Evolutionary conservation across 371 early-diverging fungal species (phyloP).

Genomic region (Cokeromyces recurvatus): DNA sequence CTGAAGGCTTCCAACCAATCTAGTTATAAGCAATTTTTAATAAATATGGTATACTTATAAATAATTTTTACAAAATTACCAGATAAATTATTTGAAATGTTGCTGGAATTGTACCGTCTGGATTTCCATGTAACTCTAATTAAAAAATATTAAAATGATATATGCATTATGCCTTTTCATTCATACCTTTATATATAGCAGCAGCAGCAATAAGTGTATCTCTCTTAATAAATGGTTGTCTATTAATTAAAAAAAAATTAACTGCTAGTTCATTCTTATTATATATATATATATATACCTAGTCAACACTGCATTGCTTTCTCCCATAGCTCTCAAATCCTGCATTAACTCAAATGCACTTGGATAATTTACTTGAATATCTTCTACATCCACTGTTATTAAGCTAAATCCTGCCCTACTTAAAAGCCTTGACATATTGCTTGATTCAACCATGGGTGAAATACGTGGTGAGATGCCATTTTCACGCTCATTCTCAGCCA

Average conservation of each 20-base stretch:
- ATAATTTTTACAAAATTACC: constrained; percentile 45
- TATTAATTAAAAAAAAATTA: constrained; percentile 10
- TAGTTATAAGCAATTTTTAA: no score
- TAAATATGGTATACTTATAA: no score
- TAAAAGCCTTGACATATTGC: constrained; percentile 79
- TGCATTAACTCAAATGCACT: constrained; percentile 87
- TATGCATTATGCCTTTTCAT: neutral
- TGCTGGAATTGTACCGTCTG: constrained; percentile 90
- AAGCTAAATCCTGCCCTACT: constrained; percentile 83
- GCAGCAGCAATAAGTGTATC: constrained; percentile 85
- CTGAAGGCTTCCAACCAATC: constrained; percentile 89
- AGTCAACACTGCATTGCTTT: constrained; percentile 84
- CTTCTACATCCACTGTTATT: constrained; percentile 94
- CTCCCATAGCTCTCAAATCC: constrained; percentile 93
- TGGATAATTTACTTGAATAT: constrained; percentile 89
- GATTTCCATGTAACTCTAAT: constrained; percentile 82
- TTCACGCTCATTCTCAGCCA: constrained; percentile 88
- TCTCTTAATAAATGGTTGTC: constrained; percentile 62
- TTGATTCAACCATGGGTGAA: constrained; percentile 86
- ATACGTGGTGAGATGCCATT: constrained; percentile 90
- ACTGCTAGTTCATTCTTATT: no score
- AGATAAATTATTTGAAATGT: constrained; percentile 89
- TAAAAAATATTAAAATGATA: neutral
- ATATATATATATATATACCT: constrained; percentile 46
- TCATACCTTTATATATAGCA: constrained; percentile 81